These are phyloP conservation scores for Usnea hakonensis DNA, from an alignment of 495 filamentous ascomycete species.

Conservation along the genomic window DNA sequence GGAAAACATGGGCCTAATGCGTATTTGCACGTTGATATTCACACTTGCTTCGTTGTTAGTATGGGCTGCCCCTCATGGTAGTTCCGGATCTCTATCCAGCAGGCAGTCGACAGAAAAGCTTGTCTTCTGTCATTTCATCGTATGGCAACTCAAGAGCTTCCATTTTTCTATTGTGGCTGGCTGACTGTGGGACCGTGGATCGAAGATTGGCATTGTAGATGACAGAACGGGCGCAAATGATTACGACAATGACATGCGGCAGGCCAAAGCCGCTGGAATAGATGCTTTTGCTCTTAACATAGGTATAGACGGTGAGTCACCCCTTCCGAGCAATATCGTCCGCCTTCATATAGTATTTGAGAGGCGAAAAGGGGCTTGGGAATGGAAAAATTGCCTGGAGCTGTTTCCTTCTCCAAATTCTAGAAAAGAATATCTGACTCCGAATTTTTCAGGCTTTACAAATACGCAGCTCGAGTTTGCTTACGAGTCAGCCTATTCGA, in stretches of 20 bases:
- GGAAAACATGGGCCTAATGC: not conserved
- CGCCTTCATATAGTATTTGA: too few relatives aligned
- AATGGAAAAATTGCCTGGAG: too few relatives aligned
- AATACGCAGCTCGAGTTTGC: conserved; percentile 47
- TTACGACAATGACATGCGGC: conserved; percentile 53
- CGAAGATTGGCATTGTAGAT: conserved; percentile 13
- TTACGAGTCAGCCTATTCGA: conserved; percentile 49
- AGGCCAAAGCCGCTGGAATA: conserved; percentile 54
- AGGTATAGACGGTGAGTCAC: conserved; percentile 46
- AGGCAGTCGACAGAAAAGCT: conserved; percentile 32
- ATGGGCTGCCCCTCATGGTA: conserved; percentile 6
- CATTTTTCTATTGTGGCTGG: not conserved
- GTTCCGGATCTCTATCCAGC: not conserved
- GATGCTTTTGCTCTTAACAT: conserved; percentile 70
- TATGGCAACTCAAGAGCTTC: conserved; percentile 22
- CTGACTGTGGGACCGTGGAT: not conserved
- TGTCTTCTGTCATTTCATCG: conserved; percentile 57
- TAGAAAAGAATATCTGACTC: too few relatives aligned
- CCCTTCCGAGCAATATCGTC: too few relatives aligned
- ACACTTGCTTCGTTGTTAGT: not conserved
- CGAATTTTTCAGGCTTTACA: too few relatives aligned
- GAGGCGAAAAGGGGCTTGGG: too few relatives aligned
- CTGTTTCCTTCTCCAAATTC: too few relatives aligned
- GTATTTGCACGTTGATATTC: not conserved
- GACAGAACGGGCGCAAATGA: conserved; percentile 26